Evolutionary conservation across 192 early-diverging fungal species (phyloP).

Genomic region (Podila epicladia): DNA sequence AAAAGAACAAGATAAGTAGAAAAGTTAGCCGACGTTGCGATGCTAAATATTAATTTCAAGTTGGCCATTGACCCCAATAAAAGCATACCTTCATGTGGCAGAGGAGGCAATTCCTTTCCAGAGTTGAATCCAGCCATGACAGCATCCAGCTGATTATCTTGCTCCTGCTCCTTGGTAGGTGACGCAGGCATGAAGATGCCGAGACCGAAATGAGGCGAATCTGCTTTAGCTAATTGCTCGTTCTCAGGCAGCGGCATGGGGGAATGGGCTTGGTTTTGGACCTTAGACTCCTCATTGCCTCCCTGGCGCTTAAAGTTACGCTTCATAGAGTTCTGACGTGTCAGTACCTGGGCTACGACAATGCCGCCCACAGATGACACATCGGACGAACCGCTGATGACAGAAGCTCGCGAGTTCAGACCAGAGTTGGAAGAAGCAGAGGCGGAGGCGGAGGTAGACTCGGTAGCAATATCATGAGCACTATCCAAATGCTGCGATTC

Average conservation of each 20-base stretch:
- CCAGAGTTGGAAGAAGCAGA: conserved; percentile 24
- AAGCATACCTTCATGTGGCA: conserved; percentile 20
- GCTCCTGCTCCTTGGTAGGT: conserved; percentile 2
- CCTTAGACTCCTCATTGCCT: background rate
- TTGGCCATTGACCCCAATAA: too few relatives aligned
- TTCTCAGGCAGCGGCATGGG: background rate
- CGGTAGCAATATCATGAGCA: background rate
- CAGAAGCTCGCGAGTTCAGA: conserved; percentile 22
- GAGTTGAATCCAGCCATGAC: background rate
- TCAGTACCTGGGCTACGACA: conserved; percentile 38
- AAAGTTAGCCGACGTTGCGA: background rate
- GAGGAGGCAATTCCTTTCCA: conserved; percentile 27
- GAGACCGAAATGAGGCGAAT: conserved; percentile 28
- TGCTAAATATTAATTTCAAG: too few relatives aligned
- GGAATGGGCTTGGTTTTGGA: background rate
- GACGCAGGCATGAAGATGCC: conserved; percentile 25
- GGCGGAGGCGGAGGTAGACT: background rate
- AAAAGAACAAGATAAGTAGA: background rate
- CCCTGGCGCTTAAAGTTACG: conserved; percentile 26
- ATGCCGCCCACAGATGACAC: conserved; percentile 37
- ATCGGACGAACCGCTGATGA: conserved; percentile 37
- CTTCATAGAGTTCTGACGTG: conserved; percentile 42
- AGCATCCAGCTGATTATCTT: conserved; percentile 5
- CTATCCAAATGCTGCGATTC: background rate
- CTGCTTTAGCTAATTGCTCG: background rate